These are phyloP conservation scores for Benincasa hispida DNA, from an alignment of 306 rosid species.

Conservation along the genomic window DNA sequence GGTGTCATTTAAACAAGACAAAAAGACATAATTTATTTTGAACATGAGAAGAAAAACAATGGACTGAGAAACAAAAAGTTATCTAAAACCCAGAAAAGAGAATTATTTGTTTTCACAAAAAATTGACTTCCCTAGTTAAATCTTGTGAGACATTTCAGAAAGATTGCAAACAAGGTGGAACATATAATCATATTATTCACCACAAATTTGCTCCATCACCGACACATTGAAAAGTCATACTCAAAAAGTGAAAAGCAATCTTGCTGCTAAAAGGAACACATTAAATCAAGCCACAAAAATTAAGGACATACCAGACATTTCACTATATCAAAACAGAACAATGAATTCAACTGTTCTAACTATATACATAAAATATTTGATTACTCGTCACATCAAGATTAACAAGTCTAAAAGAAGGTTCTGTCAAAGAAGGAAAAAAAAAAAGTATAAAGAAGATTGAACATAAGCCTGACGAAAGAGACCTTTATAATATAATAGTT, in stretches of 20 bases:
- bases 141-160: not conserved
- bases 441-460: not conserved
- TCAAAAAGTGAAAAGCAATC: not conserved
- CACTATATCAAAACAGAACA: not conserved
- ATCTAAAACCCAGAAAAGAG: not conserved
- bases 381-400: constrained; percentile 5
- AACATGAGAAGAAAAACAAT: not conserved
- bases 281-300: not conserved
- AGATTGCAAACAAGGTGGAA: not conserved
- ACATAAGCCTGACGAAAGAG: not conserved
- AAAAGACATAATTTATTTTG: not conserved
- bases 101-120: not conserved
- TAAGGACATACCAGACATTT: not conserved
- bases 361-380: not conserved
- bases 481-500: not conserved
- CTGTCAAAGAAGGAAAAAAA: not conserved
- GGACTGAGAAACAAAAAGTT: too few species aligned
- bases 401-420: not conserved
- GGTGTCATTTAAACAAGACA: not conserved
- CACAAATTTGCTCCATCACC: not conserved
- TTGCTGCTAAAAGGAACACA: not conserved
- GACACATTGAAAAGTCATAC: not conserved
- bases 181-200: not conserved
- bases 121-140: not conserved
- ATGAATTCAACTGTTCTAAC: not conserved